phyloP scores from a whole-genome alignment of 2,329 filamentous ascomycete genomes.

The Chaetothyriales sp. region DNA sequence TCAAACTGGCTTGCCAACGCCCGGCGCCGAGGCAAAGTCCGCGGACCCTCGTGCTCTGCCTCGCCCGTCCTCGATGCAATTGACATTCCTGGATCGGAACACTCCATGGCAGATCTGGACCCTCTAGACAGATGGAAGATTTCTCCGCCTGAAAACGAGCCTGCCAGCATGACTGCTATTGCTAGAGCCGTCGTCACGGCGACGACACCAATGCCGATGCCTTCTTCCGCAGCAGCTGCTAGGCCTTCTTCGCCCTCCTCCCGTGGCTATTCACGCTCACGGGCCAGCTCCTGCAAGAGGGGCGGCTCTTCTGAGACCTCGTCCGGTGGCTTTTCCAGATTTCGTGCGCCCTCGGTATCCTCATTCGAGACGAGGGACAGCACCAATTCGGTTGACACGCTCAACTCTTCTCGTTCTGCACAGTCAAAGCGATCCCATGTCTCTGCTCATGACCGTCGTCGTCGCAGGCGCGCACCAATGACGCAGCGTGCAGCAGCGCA shows the following conservation, averaged over 20 bases:
- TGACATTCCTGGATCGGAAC: conserved; percentile 48
- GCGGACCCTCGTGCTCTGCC: conserved; percentile 40
- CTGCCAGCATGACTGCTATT: conserved; percentile 49
- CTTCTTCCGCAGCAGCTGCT: conserved; percentile 21
- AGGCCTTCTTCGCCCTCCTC: not conserved
- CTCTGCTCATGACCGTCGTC: conserved; percentile 44
- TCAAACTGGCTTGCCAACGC: conserved; percentile 89
- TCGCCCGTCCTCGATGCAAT: conserved; percentile 59
- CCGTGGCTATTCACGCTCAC: not conserved
- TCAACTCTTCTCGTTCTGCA: conserved; percentile 42
- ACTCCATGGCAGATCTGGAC: conserved; percentile 39
- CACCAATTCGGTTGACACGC: conserved; percentile 38
- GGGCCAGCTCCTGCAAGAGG: not conserved
- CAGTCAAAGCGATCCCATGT: conserved; percentile 41
- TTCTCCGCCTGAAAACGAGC: conserved; percentile 55
- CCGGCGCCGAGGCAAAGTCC: conserved; percentile 64
- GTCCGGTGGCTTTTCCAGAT: conserved; percentile 31
- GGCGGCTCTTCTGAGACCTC: conserved; percentile 18
- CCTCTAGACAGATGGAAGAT: conserved; percentile 55
- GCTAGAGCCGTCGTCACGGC: conserved; percentile 38
- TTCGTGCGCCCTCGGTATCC: conserved; percentile 37
- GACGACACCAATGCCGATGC: conserved; percentile 22
- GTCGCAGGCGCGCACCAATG: conserved; percentile 36
- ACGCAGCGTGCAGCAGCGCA: conserved; percentile 27
- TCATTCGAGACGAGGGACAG: conserved; percentile 42